Evolutionary conservation across 1,139 yeast genomes (phyloP).

Genomic region (Scheffersomyces stambukii): DNA sequence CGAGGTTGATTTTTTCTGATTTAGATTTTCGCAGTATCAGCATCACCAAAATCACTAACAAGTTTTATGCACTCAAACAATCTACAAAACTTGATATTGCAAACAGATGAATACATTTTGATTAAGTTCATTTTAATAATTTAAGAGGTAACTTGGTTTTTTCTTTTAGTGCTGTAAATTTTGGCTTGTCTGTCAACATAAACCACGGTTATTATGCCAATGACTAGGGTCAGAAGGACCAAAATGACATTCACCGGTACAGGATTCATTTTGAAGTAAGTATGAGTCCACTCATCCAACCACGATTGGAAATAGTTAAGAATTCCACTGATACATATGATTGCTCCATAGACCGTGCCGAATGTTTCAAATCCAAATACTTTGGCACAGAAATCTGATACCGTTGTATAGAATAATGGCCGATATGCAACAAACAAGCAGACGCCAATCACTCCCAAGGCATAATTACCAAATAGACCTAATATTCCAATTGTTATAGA

Average conservation of each 20-base stretch:
- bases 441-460: conserved; percentile 30
- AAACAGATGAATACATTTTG: no score
- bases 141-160: neutral
- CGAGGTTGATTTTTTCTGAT: no score
- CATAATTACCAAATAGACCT: conserved; percentile 30
- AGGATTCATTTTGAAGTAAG: conserved; percentile 39
- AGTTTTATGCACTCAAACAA: no score
- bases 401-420: conserved; percentile 43
- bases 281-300: conserved; percentile 38
- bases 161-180: conserved; percentile 16
- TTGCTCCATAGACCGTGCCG: conserved; percentile 45
- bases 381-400: conserved; percentile 44
- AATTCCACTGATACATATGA: conserved; percentile 38
- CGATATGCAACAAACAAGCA: conserved; percentile 39
- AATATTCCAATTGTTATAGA: conserved; percentile 35
- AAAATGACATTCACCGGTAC: conserved; percentile 33
- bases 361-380: conserved; percentile 48
- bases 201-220: conserved; percentile 26
- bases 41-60: no score
- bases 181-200: conserved; percentile 30
- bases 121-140: no score
- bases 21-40: no score
- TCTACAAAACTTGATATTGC: no score
- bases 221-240: conserved; percentile 22
- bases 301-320: conserved; percentile 35